phyloP scores from a whole-genome alignment of 1,139 yeast genomes.

The Suhomyces wounanorum region DNA sequence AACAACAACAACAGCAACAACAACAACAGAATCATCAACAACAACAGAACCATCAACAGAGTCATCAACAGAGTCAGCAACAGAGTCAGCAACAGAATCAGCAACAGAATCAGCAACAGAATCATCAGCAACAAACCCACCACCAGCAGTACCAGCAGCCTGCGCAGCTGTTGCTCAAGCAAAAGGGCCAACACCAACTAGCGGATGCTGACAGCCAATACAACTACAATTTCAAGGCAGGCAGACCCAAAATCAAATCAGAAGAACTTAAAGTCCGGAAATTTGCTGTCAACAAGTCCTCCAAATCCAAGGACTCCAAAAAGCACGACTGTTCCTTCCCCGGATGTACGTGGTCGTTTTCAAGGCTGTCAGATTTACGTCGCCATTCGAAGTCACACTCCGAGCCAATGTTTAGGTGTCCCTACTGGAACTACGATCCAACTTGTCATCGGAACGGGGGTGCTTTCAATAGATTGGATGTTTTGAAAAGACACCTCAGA shows the following conservation, averaged over 20 bases:
- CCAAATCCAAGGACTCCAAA: constrained; percentile 13
- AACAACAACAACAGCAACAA: background rate
- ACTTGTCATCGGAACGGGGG: constrained; percentile 76
- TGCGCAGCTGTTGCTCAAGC: background rate
- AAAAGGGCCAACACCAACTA: background rate
- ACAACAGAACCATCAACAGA: background rate
- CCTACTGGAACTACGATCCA: constrained; percentile 66
- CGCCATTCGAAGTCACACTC: constrained; percentile 67
- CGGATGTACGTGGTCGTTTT: constrained; percentile 69
- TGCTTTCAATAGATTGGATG: constrained; percentile 68
- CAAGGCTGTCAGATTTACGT: constrained; percentile 64
- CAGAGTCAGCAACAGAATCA: background rate
- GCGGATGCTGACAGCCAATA: background rate
- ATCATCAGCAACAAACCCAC: background rate
- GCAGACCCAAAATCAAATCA: constrained; percentile 10
- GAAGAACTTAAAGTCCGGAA: constrained; percentile 12
- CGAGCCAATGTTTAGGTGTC: constrained; percentile 67
- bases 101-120: background rate
- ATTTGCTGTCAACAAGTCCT: constrained; percentile 10
- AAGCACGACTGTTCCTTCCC: constrained; percentile 55
- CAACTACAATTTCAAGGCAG: constrained; percentile 10
- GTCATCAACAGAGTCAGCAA: background rate
- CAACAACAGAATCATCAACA: background rate
- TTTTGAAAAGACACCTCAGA: constrained; percentile 65
- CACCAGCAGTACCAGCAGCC: background rate